Evolutionary conservation across 2,329 filamentous ascomycete species (phyloP).

Genomic region (Calonectria hawksworthii): DNA sequence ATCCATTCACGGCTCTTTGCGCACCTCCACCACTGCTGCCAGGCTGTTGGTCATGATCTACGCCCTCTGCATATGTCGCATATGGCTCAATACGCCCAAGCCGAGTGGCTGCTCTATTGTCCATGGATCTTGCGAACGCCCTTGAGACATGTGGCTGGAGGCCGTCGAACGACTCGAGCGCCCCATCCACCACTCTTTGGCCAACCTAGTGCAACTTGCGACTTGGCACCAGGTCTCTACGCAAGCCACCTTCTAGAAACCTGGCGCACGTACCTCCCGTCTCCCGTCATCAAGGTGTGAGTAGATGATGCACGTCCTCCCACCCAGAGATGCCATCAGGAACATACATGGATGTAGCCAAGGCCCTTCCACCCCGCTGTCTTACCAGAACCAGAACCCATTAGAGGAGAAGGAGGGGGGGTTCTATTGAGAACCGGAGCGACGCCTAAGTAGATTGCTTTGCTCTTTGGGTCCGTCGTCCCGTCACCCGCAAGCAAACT

Average conservation of each 20-base stretch:
- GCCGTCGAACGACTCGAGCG: conserved; percentile 20
- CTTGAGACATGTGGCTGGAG: conserved; percentile 29
- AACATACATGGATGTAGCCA: conserved; percentile 10
- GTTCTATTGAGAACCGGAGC: conserved; percentile 5
- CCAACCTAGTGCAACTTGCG: conserved; percentile 17
- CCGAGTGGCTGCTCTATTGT: conserved; percentile 26
- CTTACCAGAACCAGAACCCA: neutral
- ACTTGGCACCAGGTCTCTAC: neutral
- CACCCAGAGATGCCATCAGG: conserved; percentile 21
- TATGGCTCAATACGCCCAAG: conserved; percentile 24
- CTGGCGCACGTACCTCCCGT: conserved; percentile 31
- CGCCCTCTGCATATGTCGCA: conserved; percentile 19
- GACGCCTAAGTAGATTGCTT: neutral
- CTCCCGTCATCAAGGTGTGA: conserved; percentile 21
- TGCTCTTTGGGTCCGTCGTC: conserved; percentile 35
- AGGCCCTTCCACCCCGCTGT: neutral
- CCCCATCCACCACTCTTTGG: conserved; percentile 14
- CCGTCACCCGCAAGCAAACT: conserved; percentile 36
- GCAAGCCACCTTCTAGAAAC: conserved; percentile 37
- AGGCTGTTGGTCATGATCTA: conserved; percentile 22
- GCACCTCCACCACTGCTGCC: conserved; percentile 11
- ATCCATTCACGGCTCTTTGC: conserved; percentile 3
- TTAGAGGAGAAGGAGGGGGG: neutral
- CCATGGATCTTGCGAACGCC: conserved; percentile 22
- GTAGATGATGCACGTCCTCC: conserved; percentile 23